Conservation (phyloP, 129 eudicot species). For the Chrysanthemum makinoi region DNA sequence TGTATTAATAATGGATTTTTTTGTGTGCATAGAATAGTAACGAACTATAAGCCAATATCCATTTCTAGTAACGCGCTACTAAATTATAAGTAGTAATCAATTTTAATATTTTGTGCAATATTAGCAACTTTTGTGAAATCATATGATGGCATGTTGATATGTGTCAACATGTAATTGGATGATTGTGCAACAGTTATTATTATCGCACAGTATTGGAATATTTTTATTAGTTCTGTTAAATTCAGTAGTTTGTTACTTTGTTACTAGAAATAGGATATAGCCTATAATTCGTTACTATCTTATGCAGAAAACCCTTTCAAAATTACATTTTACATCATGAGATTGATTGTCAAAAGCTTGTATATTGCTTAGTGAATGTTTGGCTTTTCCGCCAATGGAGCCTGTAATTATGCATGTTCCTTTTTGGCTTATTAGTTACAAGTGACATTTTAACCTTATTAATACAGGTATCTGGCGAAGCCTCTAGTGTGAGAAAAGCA, state of each 20-base stretch:
- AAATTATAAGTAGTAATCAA: no score
- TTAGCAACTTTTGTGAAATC: no score
- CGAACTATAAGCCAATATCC: background rate
- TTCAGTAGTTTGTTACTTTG: background rate
- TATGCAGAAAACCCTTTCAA: background rate
- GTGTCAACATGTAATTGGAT: no score
- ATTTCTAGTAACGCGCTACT: no score
- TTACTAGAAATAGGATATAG: no score
- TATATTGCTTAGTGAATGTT: background rate
- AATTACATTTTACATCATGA: no score
- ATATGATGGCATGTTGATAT: no score
- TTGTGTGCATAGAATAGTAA: background rate
- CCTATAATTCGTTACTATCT: background rate
- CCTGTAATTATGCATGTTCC: background rate
- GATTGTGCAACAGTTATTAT: no score
- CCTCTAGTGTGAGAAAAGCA: constrained; percentile 80
- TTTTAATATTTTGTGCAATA: no score
- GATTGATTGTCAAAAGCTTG: background rate
- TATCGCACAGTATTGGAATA: background rate
- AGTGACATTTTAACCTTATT: background rate
- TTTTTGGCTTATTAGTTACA: background rate
- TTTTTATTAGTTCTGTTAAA: background rate
- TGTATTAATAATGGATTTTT: no score
- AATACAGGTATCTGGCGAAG: constrained; percentile 80
- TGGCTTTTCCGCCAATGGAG: background rate